Evolutionary conservation across 257 asterid species (phyloP), one percentile per base, ranked within the genome.

Genomic region (Gentiana dahurica): DNA sequence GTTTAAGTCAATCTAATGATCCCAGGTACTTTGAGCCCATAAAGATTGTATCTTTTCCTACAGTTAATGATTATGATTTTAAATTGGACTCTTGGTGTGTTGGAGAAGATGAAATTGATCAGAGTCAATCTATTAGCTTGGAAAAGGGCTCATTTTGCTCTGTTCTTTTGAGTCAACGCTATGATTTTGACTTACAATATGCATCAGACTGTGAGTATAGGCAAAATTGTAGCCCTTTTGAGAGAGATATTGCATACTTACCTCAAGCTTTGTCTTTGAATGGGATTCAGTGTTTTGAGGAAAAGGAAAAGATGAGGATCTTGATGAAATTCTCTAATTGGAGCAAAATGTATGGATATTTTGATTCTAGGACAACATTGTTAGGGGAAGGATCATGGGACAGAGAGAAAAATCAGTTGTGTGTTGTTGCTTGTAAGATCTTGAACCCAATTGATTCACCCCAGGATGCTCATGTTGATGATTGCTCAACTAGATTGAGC

Each of bases 311-410:
- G 75, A 13, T 72, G 6, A 64, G 83, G 66, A 75, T 63, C 70
- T 2, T 51, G 36, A 49, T 76, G 1, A 41, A 36, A 3, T 83
- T 81, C 66, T 66, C 36, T 15, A 60, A 62, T 34, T 1, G 4
- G 1, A 47, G 36, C 45, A 62, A 68, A 36, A 5, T 0, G 8
- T 9, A 41, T 63, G 47, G 11, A 15, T 41, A 45, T 34, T 56
- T 77, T 59, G 61, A 64, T 45, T 55, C 62, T 2, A 62, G 63
- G 34, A 60, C 67, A 0, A 60, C 78, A 3, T 64, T 79, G 57
- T 62, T 81, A n/a, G 89, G 80, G 3, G 94, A 86, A 79, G 87
- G 81, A 38, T 68, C 71, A 9, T 86, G 95, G 95, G 79, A 83
- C 13, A 64, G 49, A 37, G 44, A 59, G 54, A 73, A 49, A 51